These are phyloP conservation scores for Recurvomyces mirabilis DNA, from an alignment of 495 filamentous ascomycete genomes.

Conservation along the genomic window DNA sequence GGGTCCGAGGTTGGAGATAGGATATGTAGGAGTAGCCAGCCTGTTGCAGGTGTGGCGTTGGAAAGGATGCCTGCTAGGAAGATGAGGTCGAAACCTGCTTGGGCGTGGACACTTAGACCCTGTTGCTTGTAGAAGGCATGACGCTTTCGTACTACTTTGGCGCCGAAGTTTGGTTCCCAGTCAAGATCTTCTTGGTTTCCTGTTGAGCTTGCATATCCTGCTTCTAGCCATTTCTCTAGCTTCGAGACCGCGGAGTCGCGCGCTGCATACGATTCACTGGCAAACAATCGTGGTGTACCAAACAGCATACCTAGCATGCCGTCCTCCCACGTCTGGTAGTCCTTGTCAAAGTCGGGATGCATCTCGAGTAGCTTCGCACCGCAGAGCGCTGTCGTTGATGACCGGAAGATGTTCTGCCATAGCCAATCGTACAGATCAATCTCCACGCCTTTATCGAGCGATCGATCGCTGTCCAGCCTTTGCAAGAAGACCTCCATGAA, in stretches of 20 bases:
- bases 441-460: not conserved
- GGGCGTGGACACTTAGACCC: conserved; percentile 3
- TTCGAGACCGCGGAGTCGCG: conserved; percentile 7
- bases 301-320: conserved; percentile 4
- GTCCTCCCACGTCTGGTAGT: conserved; percentile 19
- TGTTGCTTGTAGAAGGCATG: conserved; percentile 7
- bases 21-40: conserved; percentile 7
- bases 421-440: conserved; percentile 17
- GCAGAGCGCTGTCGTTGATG: conserved; percentile 11
- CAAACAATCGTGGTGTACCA: conserved; percentile 11
- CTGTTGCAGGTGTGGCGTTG: conserved; percentile 4
- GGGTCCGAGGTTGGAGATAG: not conserved
- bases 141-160: conserved; percentile 3
- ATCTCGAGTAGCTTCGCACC: conserved; percentile 12
- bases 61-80: conserved; percentile 11
- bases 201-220: not conserved
- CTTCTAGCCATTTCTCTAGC: conserved; percentile 10
- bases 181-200: conserved; percentile 3
- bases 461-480: not conserved
- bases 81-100: conserved; percentile 15
- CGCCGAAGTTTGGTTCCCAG: conserved; percentile 11
- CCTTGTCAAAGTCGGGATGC: conserved; percentile 11
- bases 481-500: conserved; percentile 3
- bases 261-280: not conserved
- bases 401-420: conserved; percentile 9